Evolutionary conservation across 148 eudicot species (phyloP).

Genomic region (Selenicereus undatus): DNA sequence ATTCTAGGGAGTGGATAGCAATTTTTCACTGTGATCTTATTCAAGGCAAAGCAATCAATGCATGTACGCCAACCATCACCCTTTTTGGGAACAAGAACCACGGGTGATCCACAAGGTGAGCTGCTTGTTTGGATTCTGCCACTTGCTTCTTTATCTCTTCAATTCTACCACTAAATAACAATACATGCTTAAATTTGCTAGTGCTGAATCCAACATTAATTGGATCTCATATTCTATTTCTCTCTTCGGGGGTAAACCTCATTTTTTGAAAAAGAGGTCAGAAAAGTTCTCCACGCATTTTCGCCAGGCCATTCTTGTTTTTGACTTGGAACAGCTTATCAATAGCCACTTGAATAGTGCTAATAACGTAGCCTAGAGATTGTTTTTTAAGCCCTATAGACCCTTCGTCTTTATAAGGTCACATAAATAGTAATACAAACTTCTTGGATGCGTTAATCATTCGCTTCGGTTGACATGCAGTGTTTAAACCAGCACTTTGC

Average conservation of each 20-base stretch:
- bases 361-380: too few relatives aligned
- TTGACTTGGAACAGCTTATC: not conserved
- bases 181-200: too few relatives aligned
- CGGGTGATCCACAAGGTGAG: not conserved
- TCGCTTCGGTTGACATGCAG: too few relatives aligned
- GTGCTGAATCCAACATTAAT: too few relatives aligned
- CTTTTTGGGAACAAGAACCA: not conserved
- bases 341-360: too few relatives aligned
- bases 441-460: not conserved
- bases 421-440: not conserved
- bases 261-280: not conserved
- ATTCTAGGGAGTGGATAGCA: not conserved
- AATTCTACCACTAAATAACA: too few relatives aligned
- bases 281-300: too few relatives aligned
- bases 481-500: too few relatives aligned
- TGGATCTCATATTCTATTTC: not conserved
- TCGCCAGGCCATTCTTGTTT: not conserved
- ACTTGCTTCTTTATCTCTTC: slow-evolving; percentile 12
- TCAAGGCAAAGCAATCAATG: not conserved
- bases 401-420: not conserved
- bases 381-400: too few relatives aligned
- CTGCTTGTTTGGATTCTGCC: not conserved
- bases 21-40: not conserved
- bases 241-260: not conserved
- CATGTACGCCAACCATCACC: not conserved